Evolutionary conservation across 768 basidiomycete genomes (phyloP).

Genomic region (Rubroboletus pulcherrimus): DNA sequence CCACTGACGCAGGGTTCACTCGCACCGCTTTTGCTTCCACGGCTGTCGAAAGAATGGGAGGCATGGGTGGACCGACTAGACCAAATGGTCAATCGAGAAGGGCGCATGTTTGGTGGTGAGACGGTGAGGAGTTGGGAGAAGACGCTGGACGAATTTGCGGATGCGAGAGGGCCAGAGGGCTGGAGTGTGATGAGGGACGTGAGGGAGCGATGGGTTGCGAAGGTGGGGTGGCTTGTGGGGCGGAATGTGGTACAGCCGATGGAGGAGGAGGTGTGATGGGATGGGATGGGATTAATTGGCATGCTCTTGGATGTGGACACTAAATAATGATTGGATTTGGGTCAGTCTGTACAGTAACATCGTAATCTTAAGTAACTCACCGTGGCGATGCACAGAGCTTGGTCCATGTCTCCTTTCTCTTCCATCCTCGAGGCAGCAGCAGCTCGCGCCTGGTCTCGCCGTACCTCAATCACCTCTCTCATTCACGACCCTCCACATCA

Average conservation of each 20-base stretch:
- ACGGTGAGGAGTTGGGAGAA: constrained; percentile 67
- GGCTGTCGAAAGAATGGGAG: constrained; percentile 70
- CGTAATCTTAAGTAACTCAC: background rate
- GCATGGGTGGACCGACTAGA: constrained; percentile 74
- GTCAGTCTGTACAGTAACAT: too few relatives aligned
- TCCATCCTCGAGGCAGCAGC: constrained; percentile 35
- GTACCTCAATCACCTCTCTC: background rate
- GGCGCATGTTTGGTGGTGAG: constrained; percentile 78
- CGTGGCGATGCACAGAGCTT: constrained; percentile 8
- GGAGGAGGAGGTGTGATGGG: constrained; percentile 20
- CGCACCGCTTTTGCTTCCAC: constrained; percentile 54
- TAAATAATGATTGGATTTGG: too few relatives aligned
- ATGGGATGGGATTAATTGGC: too few relatives aligned
- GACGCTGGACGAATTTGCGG: constrained; percentile 62
- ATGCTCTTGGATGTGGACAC: too few relatives aligned
- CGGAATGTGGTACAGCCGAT: constrained; percentile 29
- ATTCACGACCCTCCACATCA: background rate
- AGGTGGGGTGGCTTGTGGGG: constrained; percentile 79
- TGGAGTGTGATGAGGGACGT: constrained; percentile 41
- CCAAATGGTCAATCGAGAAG: constrained; percentile 62
- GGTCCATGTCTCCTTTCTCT: constrained; percentile 36
- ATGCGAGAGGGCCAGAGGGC: constrained; percentile 42
- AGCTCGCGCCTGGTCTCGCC: constrained; percentile 42
- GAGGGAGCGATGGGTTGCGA: constrained; percentile 64
- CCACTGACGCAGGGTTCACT: constrained; percentile 59